Conservation (phyloP, 164 flowering plant genomes). For the Tinospora cordifolia region DNA sequence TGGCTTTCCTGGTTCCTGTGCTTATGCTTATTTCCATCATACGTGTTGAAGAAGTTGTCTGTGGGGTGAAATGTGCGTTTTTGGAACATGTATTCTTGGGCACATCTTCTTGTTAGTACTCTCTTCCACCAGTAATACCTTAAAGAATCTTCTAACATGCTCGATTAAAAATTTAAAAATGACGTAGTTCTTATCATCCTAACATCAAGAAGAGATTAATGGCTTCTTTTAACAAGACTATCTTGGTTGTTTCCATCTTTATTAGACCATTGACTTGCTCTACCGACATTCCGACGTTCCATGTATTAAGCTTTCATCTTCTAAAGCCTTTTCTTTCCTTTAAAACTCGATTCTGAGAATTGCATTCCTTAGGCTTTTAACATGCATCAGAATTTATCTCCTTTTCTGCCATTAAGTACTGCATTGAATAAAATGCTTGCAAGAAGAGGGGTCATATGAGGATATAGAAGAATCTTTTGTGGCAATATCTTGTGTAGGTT, state of each 20-base stretch:
- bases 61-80: background rate
- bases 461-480: background rate
- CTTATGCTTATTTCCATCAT: background rate
- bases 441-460: background rate
- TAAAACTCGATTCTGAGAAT: background rate
- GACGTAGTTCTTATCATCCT: background rate
- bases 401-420: too few relatives aligned
- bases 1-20: background rate
- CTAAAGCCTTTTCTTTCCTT: background rate
- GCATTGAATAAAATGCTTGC: too few relatives aligned
- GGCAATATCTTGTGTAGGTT: background rate
- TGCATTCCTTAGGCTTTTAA: background rate
- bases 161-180: background rate
- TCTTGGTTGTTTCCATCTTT: background rate
- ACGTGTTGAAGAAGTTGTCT: background rate
- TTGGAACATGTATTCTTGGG: background rate
- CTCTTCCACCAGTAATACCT: background rate
- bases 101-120: background rate
- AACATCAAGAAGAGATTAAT: background rate
- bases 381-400: background rate
- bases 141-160: background rate
- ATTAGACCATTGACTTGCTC: background rate
- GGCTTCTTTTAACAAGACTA: background rate
- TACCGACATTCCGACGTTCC: background rate
- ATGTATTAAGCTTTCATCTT: background rate